These are phyloP conservation scores for Chaetomium strumarium DNA, from an alignment of 2,329 filamentous ascomycete genomes.

Conservation along the genomic window DNA sequence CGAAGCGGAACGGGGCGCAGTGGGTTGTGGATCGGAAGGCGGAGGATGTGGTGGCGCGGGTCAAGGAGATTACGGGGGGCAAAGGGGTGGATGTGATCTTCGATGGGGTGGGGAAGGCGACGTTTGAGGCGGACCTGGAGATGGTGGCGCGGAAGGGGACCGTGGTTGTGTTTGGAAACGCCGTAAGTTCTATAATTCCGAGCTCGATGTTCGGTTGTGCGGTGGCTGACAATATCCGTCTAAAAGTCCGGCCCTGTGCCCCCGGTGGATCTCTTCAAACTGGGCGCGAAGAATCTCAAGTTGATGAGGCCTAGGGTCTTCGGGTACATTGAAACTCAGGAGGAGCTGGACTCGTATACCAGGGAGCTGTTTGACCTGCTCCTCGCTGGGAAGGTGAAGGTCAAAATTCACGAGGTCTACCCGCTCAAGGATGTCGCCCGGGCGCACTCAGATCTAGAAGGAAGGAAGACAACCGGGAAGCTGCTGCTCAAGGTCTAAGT, in stretches of 20 bases:
- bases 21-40: constrained; percentile 63
- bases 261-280: constrained; percentile 51
- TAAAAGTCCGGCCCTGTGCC: constrained; percentile 62
- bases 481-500: constrained; percentile 60
- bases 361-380: constrained; percentile 70
- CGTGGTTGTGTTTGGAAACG: constrained; percentile 75
- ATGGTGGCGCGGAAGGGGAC: constrained; percentile 71
- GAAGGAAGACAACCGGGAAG: constrained; percentile 79
- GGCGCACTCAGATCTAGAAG: constrained; percentile 74
- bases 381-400: constrained; percentile 60
- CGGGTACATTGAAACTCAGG: constrained; percentile 61
- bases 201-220: background rate
- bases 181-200: constrained; percentile 40
- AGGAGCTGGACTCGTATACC: constrained; percentile 65
- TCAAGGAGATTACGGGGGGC: constrained; percentile 64
- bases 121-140: constrained; percentile 73
- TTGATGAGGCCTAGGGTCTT: constrained; percentile 69
- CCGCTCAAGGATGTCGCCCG: constrained; percentile 64
- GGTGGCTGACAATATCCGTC: constrained; percentile 1
- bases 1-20: constrained; percentile 63
- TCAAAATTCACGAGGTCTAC: constrained; percentile 72
- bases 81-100: constrained; percentile 73
- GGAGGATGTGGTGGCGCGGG: constrained; percentile 52
- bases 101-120: constrained; percentile 79
- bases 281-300: constrained; percentile 70